Evolutionary conservation across 73 alveolate species (phyloP).

Genomic region (Paramecium bursaria): DNA sequence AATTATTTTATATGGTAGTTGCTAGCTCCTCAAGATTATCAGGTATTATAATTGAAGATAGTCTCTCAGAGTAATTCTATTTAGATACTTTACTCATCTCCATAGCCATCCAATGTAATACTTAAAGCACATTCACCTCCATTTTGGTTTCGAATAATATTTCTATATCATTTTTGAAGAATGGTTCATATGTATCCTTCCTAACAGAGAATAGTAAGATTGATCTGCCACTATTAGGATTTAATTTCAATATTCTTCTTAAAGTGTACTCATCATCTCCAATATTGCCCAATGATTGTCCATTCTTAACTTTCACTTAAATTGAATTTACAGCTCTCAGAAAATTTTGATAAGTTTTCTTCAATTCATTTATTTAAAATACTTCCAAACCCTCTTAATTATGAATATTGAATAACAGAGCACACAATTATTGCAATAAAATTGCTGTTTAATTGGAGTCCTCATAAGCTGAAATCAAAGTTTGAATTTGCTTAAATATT

Average conservation of each 20-base stretch:
- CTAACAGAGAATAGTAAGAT: not conserved
- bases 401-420: slow-evolving; percentile 7
- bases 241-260: slow-evolving; percentile 9
- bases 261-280: slow-evolving; percentile 14
- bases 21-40: slow-evolving; percentile 1
- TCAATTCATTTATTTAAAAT: slow-evolving; percentile 23
- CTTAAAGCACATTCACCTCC: not conserved
- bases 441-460: slow-evolving; percentile 53
- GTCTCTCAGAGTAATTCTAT: not conserved
- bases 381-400: slow-evolving; percentile 12
- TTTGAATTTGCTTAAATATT: not conserved
- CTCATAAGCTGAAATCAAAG: slow-evolving; percentile 37
- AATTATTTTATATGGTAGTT: not conserved
- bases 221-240: slow-evolving; percentile 2
- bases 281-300: too few relatives aligned
- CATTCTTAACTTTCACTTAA: slow-evolving; percentile 12
- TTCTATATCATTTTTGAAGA: not conserved
- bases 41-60: not conserved
- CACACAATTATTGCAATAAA: not conserved
- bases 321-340: not conserved
- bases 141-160: slow-evolving; percentile 22
- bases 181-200: not conserved
- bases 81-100: slow-evolving; percentile 26
- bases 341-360: slow-evolving; percentile 6
- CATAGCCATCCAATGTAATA: slow-evolving; percentile 4